Evolutionary conservation across 164 flowering plant species (phyloP).

Genomic region (Vitis vinifera): ASM3070453v1 NC_081816.1:22502501-22503000

Average conservation of each 20-base stretch:
- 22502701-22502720: conserved; percentile 35
- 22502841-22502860: conserved; percentile 32
- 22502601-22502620: conserved; percentile 84
- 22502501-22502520: conserved; percentile 94
- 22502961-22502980: too few species aligned
- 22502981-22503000: too few species aligned
- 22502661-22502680: conserved; percentile 86
- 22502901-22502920: conserved; percentile 42
- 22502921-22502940: conserved; percentile 57
- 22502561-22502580: conserved; percentile 90
- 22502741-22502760: conserved; percentile 68
- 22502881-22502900: conserved; percentile 32
- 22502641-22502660: conserved; percentile 84
- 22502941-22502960: too few species aligned
- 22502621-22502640: conserved; percentile 93
- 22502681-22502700: conserved; percentile 66
- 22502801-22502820: conserved; percentile 46
- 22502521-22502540: conserved; percentile 85
- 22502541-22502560: conserved; percentile 77
- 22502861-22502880: conserved; percentile 7
- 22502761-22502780: conserved; percentile 56
- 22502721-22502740: conserved; percentile 57
- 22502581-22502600: conserved; percentile 87
- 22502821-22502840: conserved; percentile 22
- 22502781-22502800: conserved; percentile 61